Percentiles rank a stretch among this genome's conserved stretches.
These are phyloP conservation scores for Ceratobasidium sp. DNA, from an alignment of 1,284 basidiomycete genomes.

Conservation along the genomic window DNA sequence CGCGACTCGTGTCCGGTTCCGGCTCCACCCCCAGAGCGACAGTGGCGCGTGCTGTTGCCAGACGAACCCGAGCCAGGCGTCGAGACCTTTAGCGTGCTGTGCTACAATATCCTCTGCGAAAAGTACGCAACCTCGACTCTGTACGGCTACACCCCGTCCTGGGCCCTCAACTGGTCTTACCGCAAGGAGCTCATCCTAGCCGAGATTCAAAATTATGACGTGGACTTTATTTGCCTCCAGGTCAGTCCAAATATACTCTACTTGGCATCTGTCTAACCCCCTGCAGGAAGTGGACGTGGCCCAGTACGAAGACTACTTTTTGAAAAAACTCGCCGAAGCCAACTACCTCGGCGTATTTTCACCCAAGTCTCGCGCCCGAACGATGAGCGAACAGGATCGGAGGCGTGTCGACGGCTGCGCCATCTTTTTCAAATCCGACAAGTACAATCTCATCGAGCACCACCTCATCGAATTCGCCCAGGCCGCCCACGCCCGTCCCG, in stretches of 20 bases:
- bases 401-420: conserved; percentile 95
- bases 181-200: conserved; percentile 89
- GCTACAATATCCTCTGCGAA: conserved; percentile 96
- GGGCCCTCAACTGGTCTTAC: conserved; percentile 96
- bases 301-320: conserved; percentile 94
- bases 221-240: conserved; percentile 93
- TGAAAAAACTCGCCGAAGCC: conserved; percentile 73
- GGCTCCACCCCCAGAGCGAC: conserved; percentile 80
- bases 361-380: conserved; percentile 94
- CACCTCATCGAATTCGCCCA: conserved; percentile 95
- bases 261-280: conserved; percentile 6
- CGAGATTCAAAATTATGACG: conserved; percentile 82
- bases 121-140: conserved; percentile 87
- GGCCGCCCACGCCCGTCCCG: conserved; percentile 89
- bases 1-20: conserved; percentile 88
- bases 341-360: conserved; percentile 94
- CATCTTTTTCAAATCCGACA: conserved; percentile 90
- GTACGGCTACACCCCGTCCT: conserved; percentile 96
- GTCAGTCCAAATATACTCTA: conserved; percentile 40
- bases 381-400: conserved; percentile 88
- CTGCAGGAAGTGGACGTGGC: conserved; percentile 85
- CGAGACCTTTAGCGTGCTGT: conserved; percentile 82
- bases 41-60: conserved; percentile 75
- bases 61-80: conserved; percentile 59
- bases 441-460: conserved; percentile 94